Evolutionary conservation across 2,329 filamentous ascomycete species (phyloP).

Genomic region (Alternaria triticina): DNA sequence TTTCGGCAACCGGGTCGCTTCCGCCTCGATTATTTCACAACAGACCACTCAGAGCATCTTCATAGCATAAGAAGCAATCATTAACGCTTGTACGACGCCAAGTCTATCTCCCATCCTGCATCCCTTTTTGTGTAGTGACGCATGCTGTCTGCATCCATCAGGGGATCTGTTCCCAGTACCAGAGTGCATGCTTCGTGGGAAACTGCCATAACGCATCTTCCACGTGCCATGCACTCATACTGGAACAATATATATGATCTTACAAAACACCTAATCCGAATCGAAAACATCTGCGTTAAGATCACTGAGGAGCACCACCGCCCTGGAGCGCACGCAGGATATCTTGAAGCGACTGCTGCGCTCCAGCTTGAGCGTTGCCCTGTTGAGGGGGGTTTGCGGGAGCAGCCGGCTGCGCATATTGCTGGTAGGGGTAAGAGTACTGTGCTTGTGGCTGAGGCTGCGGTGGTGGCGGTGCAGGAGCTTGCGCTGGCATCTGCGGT

Average conservation of each 20-base stretch:
- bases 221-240: conserved; percentile 1
- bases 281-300: neutral
- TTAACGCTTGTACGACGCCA: neutral
- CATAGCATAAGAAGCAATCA: conserved; percentile 4
- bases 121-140: neutral
- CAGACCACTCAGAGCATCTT: neutral
- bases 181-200: neutral
- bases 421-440: conserved; percentile 34
- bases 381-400: conserved; percentile 24
- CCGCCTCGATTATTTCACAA: neutral
- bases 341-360: conserved; percentile 37
- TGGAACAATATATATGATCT: conserved; percentile 1
- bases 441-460: conserved; percentile 27
- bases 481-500: conserved; percentile 22
- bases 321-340: conserved; percentile 39
- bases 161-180: neutral
- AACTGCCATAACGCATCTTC: neutral
- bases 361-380: conserved; percentile 28
- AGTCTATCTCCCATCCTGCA: neutral
- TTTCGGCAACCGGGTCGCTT: neutral
- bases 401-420: conserved; percentile 30
- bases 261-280: conserved; percentile 6
- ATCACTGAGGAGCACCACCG: conserved; percentile 19
- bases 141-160: neutral
- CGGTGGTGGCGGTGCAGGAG: conserved; percentile 29